Evolutionary conservation across 1,139 yeast species (phyloP).

Genomic region (Kodamaea fungicola): DNA sequence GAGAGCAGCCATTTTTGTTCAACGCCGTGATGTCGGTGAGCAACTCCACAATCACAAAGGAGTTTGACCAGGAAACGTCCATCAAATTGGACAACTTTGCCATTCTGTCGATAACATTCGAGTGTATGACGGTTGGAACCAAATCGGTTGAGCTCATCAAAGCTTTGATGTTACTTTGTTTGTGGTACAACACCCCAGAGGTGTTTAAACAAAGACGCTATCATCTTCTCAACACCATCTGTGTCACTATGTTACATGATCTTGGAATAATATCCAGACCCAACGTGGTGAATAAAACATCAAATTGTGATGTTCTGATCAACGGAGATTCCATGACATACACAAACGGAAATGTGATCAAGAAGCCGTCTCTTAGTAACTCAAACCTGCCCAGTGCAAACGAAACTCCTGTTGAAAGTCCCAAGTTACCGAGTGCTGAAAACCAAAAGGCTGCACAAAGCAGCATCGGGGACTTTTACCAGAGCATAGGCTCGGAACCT

Average conservation of each 20-base stretch:
- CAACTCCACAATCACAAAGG: slow-evolving; percentile 38
- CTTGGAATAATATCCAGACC: slow-evolving; percentile 49
- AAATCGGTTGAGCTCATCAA: slow-evolving; percentile 69
- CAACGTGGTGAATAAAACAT: not conserved
- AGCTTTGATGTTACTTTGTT: slow-evolving; percentile 54
- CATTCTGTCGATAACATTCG: slow-evolving; percentile 53
- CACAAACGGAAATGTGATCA: not conserved
- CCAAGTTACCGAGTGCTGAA: not conserved
- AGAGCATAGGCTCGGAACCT: not conserved
- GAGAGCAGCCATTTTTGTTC: slow-evolving; percentile 56
- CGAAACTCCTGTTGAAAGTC: not conserved
- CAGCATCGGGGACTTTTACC: not conserved
- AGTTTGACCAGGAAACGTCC: slow-evolving; percentile 29
- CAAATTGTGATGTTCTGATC: not conserved
- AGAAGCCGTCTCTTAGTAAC: not conserved
- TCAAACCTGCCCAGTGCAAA: not conserved
- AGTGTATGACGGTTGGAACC: slow-evolving; percentile 66
- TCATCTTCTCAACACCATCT: slow-evolving; percentile 62
- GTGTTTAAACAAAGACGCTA: slow-evolving; percentile 74
- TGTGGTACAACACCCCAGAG: slow-evolving; percentile 87
- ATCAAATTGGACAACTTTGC: slow-evolving; percentile 55
- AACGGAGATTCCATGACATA: not conserved
- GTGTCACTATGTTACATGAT: slow-evolving; percentile 72
- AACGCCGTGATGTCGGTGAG: slow-evolving; percentile 64
- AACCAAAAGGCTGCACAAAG: not conserved